Base-by-base conservation (phyloP, 352 stramenopile genomes). In the Elongisporangium undulatum region DNA sequence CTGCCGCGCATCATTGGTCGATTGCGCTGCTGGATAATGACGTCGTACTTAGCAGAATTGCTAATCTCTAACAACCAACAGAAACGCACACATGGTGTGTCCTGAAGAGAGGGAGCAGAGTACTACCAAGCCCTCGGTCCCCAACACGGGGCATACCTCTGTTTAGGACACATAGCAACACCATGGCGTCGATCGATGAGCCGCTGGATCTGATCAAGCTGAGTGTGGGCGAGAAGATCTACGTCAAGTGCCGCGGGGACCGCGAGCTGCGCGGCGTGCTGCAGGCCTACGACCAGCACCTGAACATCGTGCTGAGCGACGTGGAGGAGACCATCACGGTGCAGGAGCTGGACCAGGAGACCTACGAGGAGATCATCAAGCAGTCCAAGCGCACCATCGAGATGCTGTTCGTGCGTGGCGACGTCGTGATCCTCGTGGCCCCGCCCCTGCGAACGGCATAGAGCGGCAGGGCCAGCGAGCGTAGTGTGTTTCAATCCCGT, bases 321-420 rank as follows among this genome's bases (percentile, higher is more conserved):
- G 97, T 99, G 17, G 97, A 99, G 72, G 97, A 99, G 82, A 99
- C 97, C 21, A 97, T 99, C 48, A 98, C 95, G 15, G 95, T 84
- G 34, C 87, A 96, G 61, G 96, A 99, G 72, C 80, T 99, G 54
- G 97, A 99, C 72, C 87, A 97, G 66, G 95, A 99, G 78, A 99
- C 97, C 9, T 97, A 98, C 66, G 97, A 99, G 79, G 95, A 99
- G 80, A 98, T 99, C 64, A 90, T 96, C 62, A 94, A 96, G 75
- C 89, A 96, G 68, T 96, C 85, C 59, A 98, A 97, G 68, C 87
- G 97, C 68, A 77, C 77, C 58, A 93, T 99, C 66, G 96, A 98
- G 63, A 99, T 99, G 97, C 90, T 99, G 10, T 99, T 99, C 86
- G 95, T 99, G 52, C 84, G 97, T 48, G 97, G 97, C 49, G 97